A percentile compares a stretch with the other conserved stretches of the same genome.
These are phyloP conservation scores for Coemansia sp. DNA, from an alignment of 192 early-diverging fungal species.

Conservation along the genomic window DNA sequence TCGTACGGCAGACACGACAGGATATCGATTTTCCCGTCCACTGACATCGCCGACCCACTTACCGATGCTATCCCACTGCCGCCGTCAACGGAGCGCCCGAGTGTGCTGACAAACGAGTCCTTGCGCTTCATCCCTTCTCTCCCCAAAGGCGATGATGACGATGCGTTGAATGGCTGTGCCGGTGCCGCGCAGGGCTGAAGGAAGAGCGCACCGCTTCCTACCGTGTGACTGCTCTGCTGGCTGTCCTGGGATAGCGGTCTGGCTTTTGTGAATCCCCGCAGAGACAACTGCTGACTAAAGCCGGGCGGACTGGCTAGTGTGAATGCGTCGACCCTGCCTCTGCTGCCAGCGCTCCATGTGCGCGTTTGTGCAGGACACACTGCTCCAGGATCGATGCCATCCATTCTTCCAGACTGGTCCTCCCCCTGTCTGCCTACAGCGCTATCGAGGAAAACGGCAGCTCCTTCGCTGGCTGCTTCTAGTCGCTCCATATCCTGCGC, in stretches of 20 bases:
- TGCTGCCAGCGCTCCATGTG: constrained; percentile 20
- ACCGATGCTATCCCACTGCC: background rate
- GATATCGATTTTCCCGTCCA: constrained; percentile 56
- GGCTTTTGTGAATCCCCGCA: constrained; percentile 31
- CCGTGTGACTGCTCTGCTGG: background rate
- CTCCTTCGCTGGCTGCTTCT: background rate
- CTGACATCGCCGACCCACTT: background rate
- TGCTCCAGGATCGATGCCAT: background rate
- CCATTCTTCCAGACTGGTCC: background rate
- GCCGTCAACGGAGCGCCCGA: constrained; percentile 10
- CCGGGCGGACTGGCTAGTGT: constrained; percentile 42
- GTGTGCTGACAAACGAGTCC: constrained; percentile 47
- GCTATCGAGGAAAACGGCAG: background rate
- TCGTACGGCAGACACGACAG: constrained; percentile 71
- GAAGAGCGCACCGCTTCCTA: constrained; percentile 16
- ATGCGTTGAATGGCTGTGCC: background rate
- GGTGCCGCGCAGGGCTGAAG: constrained; percentile 2
- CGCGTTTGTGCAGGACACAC: background rate
- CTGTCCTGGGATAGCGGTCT: background rate
- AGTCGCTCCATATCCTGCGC: constrained; percentile 1
- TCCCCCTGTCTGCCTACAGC: background rate
- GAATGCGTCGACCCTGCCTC: constrained; percentile 23
- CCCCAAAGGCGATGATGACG: background rate
- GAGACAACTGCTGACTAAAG: constrained; percentile 18
- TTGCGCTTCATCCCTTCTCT: constrained; percentile 40